Evolutionary conservation across 1,284 basidiomycete species (phyloP).

Genomic region (Cryptococcus maquisensis): DNA sequence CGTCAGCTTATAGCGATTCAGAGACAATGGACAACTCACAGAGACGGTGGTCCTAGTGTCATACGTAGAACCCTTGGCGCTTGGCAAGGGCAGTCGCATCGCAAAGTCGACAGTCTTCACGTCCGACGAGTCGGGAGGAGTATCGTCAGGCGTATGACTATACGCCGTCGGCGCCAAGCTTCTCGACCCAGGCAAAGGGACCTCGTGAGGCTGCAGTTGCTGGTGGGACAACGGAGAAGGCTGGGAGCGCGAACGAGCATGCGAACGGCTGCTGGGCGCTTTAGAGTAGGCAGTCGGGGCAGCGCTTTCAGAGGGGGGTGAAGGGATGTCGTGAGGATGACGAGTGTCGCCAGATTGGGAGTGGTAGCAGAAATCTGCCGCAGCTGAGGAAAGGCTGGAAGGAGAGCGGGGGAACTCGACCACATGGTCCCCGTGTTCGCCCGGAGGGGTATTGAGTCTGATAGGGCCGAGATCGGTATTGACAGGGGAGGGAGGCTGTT

Average conservation of each 20-base stretch:
- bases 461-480: constrained; percentile 2
- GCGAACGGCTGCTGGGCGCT: background rate
- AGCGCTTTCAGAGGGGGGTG: constrained; percentile 8
- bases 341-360: background rate
- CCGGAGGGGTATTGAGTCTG: constrained; percentile 10
- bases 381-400: background rate
- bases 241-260: background rate
- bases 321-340: constrained; percentile 1
- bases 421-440: background rate
- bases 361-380: background rate
- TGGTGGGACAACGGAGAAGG: background rate
- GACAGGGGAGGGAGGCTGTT: background rate
- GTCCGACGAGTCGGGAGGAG: background rate
- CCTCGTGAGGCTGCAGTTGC: constrained; percentile 2
- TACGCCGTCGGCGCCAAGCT: constrained; percentile 12
- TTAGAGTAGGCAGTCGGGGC: constrained; percentile 11
- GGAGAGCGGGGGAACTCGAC: constrained; percentile 3
- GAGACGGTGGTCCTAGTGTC: constrained; percentile 9
- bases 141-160: background rate
- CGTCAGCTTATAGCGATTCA: background rate
- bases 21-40: constrained; percentile 3
- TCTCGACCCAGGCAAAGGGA: constrained; percentile 7
- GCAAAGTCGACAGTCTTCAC: constrained; percentile 14
- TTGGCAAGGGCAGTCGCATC: constrained; percentile 8
- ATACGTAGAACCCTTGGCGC: constrained; percentile 5